These are phyloP conservation scores for Misopates orontium DNA, from an alignment of 257 asterid species.

Conservation along the genomic window DNA sequence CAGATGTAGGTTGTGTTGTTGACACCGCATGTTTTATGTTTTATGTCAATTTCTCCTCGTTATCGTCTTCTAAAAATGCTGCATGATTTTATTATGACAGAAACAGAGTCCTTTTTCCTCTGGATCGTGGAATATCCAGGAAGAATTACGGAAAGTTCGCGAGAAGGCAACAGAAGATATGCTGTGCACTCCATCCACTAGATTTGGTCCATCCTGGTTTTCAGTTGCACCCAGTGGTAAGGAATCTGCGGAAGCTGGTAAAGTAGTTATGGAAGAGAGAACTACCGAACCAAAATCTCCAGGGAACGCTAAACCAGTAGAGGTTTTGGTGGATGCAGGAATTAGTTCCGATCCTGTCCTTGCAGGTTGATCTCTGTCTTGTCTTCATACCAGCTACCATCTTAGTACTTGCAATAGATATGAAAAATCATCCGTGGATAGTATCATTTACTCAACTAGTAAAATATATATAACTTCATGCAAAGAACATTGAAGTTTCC, in stretches of 20 bases:
- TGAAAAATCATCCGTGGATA: slow-evolving; percentile 16
- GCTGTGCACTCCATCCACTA: slow-evolving; percentile 54
- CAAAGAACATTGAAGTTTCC: slow-evolving; percentile 12
- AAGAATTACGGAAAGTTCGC: slow-evolving; percentile 76
- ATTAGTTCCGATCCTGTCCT: slow-evolving; percentile 40
- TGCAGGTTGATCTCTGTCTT: slow-evolving; percentile 42
- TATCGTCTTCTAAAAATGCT: slow-evolving; percentile 20
- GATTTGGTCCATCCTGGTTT: slow-evolving; percentile 44
- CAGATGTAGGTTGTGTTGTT: slow-evolving; percentile 8
- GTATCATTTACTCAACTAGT: no score
- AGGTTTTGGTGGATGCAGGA: slow-evolving; percentile 40
- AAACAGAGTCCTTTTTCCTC: slow-evolving; percentile 61
- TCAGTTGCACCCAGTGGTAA: slow-evolving; percentile 30
- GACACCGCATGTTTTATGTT: background rate
- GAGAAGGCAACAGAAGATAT: slow-evolving; percentile 76
- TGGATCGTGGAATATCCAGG: slow-evolving; percentile 84
- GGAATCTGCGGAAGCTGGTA: slow-evolving; percentile 38
- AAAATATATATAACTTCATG: slow-evolving; percentile 14
- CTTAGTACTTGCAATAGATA: slow-evolving; percentile 4
- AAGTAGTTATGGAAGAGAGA: slow-evolving; percentile 33
- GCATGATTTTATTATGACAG: slow-evolving; percentile 35
- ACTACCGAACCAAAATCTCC: slow-evolving; percentile 32
- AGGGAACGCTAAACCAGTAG: slow-evolving; percentile 27
- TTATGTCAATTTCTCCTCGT: slow-evolving; percentile 6
- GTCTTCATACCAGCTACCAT: slow-evolving; percentile 17